Evolutionary conservation across 164 flowering plant species (phyloP), one percentile per base, ranked within the genome.

Genomic region (Sedum album): DNA sequence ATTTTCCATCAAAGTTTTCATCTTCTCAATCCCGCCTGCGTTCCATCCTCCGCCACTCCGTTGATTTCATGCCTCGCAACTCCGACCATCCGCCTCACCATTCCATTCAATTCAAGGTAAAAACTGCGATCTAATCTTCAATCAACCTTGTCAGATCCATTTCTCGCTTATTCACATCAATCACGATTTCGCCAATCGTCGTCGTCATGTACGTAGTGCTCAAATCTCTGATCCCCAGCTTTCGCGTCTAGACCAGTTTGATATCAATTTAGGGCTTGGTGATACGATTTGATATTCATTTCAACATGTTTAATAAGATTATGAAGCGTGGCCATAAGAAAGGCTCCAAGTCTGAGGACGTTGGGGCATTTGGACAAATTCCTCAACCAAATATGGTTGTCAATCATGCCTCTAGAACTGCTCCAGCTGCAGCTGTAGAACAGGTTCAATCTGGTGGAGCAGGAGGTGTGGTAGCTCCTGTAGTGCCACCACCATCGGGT

Each of bases 231-330:
- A 11, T 44, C 48, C 48, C 17, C 48, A 44, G 48, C 48, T 44
- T 17, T 17, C 17, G 15, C 17, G 15, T 44, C 17, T 44, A 44
- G 48, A 11, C 11, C 2, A 44, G 46, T 13, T 11, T 13, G 15
- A 44, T 18, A 15, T 44, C 17, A 44, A 4, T 44, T 35, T 44
- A 44, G 48, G 48, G 15, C 15, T 44, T 44, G 48, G 48, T 44
- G 15, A 17, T 44, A 14, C 48, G 15, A 44, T 44, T 44, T 44
- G 18, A 44, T 39, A 8, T 39, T 44, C 48, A 44, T 3, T 35
- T 35, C 38, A 44, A 15, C 26, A 86, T 89, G 95, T 83, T 89
- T 1, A 84, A 79, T 78, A 89, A 79, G 33, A 79, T 87, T 39
- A 44, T 44, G 48, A 44, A 44, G 17, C 48, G 48, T 44, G 48